These are phyloP conservation scores for Pholiota molesta DNA, from an alignment of 768 basidiomycete species.

Conservation along the genomic window DNA sequence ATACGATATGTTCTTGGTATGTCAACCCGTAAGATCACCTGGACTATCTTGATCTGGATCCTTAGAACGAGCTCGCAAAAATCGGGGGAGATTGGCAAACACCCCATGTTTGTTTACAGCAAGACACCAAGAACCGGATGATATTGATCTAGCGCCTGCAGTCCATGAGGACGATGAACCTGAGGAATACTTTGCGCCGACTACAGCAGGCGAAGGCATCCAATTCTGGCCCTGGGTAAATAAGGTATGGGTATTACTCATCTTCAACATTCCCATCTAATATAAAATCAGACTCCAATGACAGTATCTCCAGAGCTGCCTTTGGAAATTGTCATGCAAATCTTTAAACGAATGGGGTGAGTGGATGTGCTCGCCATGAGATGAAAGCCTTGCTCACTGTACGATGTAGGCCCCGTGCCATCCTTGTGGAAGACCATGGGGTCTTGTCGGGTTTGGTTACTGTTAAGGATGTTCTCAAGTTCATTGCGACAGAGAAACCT, in stretches of 20 bases:
- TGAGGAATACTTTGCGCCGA: conserved; percentile 61
- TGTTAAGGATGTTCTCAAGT: conserved; percentile 93
- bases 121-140: conserved; percentile 54
- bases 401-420: conserved; percentile 82
- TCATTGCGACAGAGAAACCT: conserved; percentile 67
- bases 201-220: conserved; percentile 57
- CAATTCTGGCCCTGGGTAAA: conserved; percentile 93
- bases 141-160: conserved; percentile 53
- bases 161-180: conserved; percentile 70
- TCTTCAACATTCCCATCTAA: conserved; percentile 6
- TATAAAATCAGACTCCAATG: conserved; percentile 77
- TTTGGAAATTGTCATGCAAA: conserved; percentile 94
- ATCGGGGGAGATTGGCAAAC: conserved; percentile 60
- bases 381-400: conserved; percentile 8
- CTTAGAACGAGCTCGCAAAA: conserved; percentile 72
- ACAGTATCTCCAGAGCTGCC: conserved; percentile 91
- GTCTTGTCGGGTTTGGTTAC: conserved; percentile 84
- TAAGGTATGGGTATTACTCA: conserved; percentile 57
- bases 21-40: conserved; percentile 11
- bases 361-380: conserved; percentile 31
- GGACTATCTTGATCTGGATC: neutral
- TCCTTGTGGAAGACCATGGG: conserved; percentile 90
- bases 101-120: conserved; percentile 75
- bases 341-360: conserved; percentile 98
- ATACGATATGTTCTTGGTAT: conserved; percentile 84